Base-by-base conservation (phyloP, 2,329 filamentous ascomycete genomes). In the Phoma sp. region DNA sequence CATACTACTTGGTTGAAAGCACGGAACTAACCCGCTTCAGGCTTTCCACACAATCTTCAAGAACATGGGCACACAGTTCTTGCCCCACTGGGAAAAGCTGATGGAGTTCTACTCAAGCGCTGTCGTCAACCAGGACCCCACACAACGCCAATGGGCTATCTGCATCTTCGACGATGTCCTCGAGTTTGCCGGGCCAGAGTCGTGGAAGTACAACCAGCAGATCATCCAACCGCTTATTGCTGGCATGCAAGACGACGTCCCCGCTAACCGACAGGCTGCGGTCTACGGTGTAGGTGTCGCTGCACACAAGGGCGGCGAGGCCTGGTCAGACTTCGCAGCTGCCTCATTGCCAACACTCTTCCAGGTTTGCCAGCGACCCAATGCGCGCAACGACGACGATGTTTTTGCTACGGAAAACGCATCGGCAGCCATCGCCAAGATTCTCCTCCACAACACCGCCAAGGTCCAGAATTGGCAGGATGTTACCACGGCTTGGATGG, bases 41-140 rank as follows among this genome's bases (percentile, higher is more conserved):
- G 94, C 95, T 0, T 99, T 96, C 84, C 95, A 99, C 78, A 94
- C 92, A 57, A 92, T 99, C 63, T 99, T 99, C 84, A 98, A 98
- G 82, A 93, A 96, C 79, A 92, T 97, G 74, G 91, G 91, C 22
- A 83, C 87, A 9, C 81, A 84, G 10, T 99, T 99, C 82, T 83
- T 99, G 49, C 89, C 88, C 5, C 82, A 91, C 37, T 99, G 94
- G 93, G 90, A 96, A 73, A 85, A 86, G 48, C 83, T 99, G 22
- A 86, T 96, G 75, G 81, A 84, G 10, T 96, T 92, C 51, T 98
- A 98, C 75, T 88, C 93, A 67, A 83, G 83, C 29, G 98, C 98
- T 76, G 88, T 96, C 62, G 85, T 84, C 37, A 95, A 90, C 53
- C 70, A 78, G 3, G 95, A 99, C 73, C 85, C 92, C 0, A 98